phyloP scores from a whole-genome alignment of 768 basidiomycete genomes.

The Hirschioporus abietinus region DNA sequence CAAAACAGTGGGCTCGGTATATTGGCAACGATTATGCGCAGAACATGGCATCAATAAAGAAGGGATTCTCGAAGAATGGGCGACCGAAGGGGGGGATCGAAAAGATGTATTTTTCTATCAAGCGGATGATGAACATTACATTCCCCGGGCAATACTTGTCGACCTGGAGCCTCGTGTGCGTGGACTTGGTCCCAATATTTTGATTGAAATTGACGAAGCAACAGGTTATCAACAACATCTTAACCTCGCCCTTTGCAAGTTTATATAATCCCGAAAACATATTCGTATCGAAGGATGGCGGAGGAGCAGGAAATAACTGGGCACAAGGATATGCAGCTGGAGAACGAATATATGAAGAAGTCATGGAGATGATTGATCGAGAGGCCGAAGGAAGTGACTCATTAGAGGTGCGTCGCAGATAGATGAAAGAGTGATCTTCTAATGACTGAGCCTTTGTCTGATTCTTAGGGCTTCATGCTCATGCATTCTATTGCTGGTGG shows the following conservation, averaged over 20 bases:
- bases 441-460: background rate
- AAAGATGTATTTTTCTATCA: slow-evolving; percentile 99
- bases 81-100: slow-evolving; percentile 89
- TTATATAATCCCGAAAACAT: slow-evolving; percentile 99
- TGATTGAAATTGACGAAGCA: background rate
- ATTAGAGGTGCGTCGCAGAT: slow-evolving; percentile 61
- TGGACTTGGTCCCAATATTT: slow-evolving; percentile 11
- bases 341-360: slow-evolving; percentile 88
- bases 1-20: slow-evolving; percentile 84
- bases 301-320: slow-evolving; percentile 99
- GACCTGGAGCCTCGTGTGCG: slow-evolving; percentile 94
- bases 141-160: slow-evolving; percentile 92
- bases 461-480: slow-evolving; percentile 90
- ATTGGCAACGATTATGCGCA: slow-evolving; percentile 96
- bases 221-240: slow-evolving; percentile 95
- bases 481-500: slow-evolving; percentile 99
- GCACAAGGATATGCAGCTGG: slow-evolving; percentile 91
- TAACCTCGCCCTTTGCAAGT: slow-evolving; percentile 77
- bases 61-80: slow-evolving; percentile 96
- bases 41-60: slow-evolving; percentile 97
- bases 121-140: slow-evolving; percentile 99
- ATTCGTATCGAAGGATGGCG: slow-evolving; percentile 91
- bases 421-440: background rate
- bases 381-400: slow-evolving; percentile 98
- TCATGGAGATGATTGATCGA: slow-evolving; percentile 98